Conservation (phyloP, 768 basidiomycete genomes). For the Lactarius akahatsu region DNA sequence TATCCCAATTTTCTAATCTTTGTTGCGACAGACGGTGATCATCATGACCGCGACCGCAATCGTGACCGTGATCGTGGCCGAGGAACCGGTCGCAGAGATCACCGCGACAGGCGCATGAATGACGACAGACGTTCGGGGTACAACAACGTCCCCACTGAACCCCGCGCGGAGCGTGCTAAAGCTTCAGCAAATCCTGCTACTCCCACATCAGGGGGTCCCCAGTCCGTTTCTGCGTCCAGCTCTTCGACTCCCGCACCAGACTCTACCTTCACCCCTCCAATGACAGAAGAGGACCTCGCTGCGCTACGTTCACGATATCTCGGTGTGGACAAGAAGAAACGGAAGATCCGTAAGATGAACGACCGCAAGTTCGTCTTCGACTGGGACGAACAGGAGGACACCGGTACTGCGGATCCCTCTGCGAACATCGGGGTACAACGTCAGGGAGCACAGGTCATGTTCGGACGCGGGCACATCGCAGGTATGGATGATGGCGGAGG, state of each 20-base stretch:
- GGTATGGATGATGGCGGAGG: conserved; percentile 78
- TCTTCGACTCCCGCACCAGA: conserved; percentile 40
- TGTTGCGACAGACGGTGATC: conserved; percentile 39
- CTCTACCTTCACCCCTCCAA: conserved; percentile 53
- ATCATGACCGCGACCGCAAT: conserved; percentile 35
- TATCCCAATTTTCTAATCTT: conserved; percentile 18
- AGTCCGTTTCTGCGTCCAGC: conserved; percentile 24
- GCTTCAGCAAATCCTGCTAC: conserved; percentile 44
- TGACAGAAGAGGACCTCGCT: conserved; percentile 76
- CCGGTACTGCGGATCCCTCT: conserved; percentile 76
- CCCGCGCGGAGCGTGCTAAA: conserved; percentile 71
- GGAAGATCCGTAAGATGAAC: conserved; percentile 91
- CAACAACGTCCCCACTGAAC: conserved; percentile 75
- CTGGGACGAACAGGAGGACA: conserved; percentile 97
- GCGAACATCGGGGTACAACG: conserved; percentile 65
- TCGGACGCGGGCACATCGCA: conserved; percentile 78
- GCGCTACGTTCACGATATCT: conserved; percentile 92
- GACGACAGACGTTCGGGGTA: conserved; percentile 44
- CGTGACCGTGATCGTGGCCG: conserved; percentile 31
- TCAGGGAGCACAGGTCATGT: conserved; percentile 86
- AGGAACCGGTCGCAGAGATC: conserved; percentile 35
- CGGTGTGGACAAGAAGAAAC: conserved; percentile 91
- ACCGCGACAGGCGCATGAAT: conserved; percentile 42
- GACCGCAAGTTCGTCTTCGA: conserved; percentile 99
- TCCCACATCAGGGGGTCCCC: conserved; percentile 43